These are phyloP conservation scores for Syzygium oleosum DNA, from an alignment of 345 rosid species.

Conservation along the genomic window DNA sequence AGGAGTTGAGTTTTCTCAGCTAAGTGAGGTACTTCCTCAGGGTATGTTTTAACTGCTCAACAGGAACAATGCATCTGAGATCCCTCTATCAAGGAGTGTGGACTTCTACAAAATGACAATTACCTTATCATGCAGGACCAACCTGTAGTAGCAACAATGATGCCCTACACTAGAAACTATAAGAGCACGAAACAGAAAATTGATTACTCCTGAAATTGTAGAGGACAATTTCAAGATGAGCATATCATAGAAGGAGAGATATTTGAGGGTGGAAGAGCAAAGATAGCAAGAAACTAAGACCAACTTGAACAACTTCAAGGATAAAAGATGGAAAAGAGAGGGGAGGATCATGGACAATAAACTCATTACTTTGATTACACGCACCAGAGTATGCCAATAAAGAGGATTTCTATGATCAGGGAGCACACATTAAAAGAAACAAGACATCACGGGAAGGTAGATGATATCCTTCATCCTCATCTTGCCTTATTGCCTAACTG, in stretches of 20 bases:
- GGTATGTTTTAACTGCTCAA: background rate
- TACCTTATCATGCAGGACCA: background rate
- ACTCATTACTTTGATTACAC: background rate
- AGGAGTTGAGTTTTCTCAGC: background rate
- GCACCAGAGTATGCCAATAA: background rate
- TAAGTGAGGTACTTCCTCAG: background rate
- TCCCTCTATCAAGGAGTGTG: background rate
- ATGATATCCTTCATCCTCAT: background rate
- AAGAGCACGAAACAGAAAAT: background rate
- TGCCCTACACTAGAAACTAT: background rate
- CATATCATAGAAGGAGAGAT: background rate
- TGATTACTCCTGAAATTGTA: background rate
- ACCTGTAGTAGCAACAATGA: background rate
- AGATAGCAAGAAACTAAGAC: background rate
- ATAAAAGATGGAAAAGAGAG: background rate
- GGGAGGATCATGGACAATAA: background rate
- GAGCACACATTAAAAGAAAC: background rate
- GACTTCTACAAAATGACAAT: background rate
- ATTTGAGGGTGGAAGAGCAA: background rate
- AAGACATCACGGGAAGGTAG: background rate
- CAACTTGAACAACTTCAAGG: background rate
- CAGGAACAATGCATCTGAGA: background rate
- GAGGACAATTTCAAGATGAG: background rate
- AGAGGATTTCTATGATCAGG: background rate
- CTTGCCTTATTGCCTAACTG: background rate